phyloP scores from a whole-genome alignment of 495 filamentous ascomycete species.

The Hyphodiscus hymeniophilus region DNA sequence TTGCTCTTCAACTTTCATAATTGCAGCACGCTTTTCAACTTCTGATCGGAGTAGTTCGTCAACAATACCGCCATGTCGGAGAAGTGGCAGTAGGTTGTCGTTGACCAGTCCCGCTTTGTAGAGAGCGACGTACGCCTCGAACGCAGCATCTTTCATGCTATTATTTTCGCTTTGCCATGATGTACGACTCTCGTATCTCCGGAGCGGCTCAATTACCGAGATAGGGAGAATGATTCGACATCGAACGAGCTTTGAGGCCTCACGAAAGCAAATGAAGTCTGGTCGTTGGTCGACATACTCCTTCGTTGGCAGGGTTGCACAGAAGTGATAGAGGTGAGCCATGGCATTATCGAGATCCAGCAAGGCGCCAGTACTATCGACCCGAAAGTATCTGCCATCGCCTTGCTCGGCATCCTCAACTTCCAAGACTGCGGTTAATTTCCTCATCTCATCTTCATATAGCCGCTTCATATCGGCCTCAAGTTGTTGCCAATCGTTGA shows the following conservation, averaged over 20 bases:
- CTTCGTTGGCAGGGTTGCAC: slow-evolving; percentile 47
- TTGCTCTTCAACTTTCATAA: slow-evolving; percentile 44
- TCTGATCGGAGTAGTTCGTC: slow-evolving; percentile 28
- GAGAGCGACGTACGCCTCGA: slow-evolving; percentile 68
- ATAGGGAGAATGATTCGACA: slow-evolving; percentile 65
- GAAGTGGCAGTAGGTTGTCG: slow-evolving; percentile 65
- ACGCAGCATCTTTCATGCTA: slow-evolving; percentile 76
- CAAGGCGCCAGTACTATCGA: slow-evolving; percentile 53
- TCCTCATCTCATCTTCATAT: slow-evolving; percentile 63
- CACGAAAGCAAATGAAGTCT: slow-evolving; percentile 35
- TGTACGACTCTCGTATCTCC: slow-evolving; percentile 39
- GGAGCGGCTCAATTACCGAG: slow-evolving; percentile 56
- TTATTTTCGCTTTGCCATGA: slow-evolving; percentile 65
- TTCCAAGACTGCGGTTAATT: slow-evolving; percentile 34
- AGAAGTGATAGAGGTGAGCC: slow-evolving; percentile 78
- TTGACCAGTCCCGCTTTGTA: slow-evolving; percentile 66
- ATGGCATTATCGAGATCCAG: slow-evolving; percentile 66
- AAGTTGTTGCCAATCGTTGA: slow-evolving; percentile 45
- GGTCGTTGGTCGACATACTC: slow-evolving; percentile 44
- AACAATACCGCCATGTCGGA: slow-evolving; percentile 26
- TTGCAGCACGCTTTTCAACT: slow-evolving; percentile 36
- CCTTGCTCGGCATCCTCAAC: slow-evolving; percentile 45
- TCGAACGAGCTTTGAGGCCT: slow-evolving; percentile 23
- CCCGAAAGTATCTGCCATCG: slow-evolving; percentile 37
- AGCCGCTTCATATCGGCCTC: slow-evolving; percentile 66